Evolutionary conservation across 306 rosid genomes (phyloP), one percentile per base, ranked within the genome.

Genomic region (Herpetospermum pedunculosum): DNA sequence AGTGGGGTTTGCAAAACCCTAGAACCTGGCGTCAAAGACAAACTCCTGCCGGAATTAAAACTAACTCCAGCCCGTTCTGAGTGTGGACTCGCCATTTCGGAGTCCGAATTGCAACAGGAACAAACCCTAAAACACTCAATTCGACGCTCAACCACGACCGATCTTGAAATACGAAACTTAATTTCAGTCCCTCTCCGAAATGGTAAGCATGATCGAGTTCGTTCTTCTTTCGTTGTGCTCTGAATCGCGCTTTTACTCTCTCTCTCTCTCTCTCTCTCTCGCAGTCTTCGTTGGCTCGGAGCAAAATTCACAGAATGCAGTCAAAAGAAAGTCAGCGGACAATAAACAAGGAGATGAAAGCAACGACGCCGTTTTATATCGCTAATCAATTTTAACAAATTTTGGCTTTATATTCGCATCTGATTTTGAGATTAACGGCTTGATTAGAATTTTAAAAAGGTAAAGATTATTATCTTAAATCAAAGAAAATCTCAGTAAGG

Each of bases 1-100:
- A 91, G 89, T 37, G 97, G 91, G 73, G 87, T 80, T 68, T 77
- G 78, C 86, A 91, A 86, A 84, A 94, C 90, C 92, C 96, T 87
- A 85, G 98, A 83, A 60, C 90, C 91, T 3, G 97, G 95, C 0
- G 95, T 85, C 25, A 91, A 81, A n/a, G 98, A 89, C 57, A 91
- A 72, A 10, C 75, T 86, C 78, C 74, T 82, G 5, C 72, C 72
- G 5, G 92, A 78, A 75, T 46, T 44, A 21, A 82, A 86, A 70
- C 81, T 73, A 69, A 75, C 57, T 59, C 60, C 47, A 2, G 46
- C 63, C 14, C 78, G 65, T 40, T 79, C 84, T n/a, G 84, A 68
- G 73, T 53, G 84, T 28, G 92, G 95, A 75, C 85, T 84, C 73
- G 97, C 85, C 88, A 85, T 80, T 64, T 82, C 84, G 25, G 81